Evolutionary conservation across 257 asterid species (phyloP).

Genomic region (Haberlea rhodopensis): DNA sequence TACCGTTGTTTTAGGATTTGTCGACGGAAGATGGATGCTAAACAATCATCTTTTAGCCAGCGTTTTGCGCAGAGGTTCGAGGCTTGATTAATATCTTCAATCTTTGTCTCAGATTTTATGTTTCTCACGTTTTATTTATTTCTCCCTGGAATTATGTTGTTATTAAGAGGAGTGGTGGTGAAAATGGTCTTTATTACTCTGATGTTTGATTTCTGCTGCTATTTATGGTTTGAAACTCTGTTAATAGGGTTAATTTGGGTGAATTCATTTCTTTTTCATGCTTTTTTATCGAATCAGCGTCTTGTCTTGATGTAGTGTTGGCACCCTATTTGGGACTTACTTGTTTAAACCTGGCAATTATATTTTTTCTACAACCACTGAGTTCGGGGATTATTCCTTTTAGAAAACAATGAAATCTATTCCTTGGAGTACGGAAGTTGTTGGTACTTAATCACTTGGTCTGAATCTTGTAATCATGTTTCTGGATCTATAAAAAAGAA

Average conservation of each 20-base stretch:
- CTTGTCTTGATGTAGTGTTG: too few species aligned
- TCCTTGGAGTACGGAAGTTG: too few species aligned
- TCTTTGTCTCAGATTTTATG: not conserved
- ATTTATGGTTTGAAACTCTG: not conserved
- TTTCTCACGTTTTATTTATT: not conserved
- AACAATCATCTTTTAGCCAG: not conserved
- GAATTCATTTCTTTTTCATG: not conserved
- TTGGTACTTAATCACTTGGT: too few species aligned
- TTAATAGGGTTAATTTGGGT: not conserved
- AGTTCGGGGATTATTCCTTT: too few species aligned
- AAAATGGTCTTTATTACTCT: not conserved
- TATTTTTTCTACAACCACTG: not conserved
- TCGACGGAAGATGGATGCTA: not conserved
- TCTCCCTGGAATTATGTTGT: not conserved
- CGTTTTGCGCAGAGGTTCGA: not conserved
- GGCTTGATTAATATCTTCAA: not conserved
- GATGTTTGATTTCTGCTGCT: not conserved
- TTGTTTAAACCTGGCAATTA: not conserved
- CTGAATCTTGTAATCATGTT: too few species aligned
- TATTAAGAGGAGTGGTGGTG: not conserved
- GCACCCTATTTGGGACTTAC: too few species aligned
- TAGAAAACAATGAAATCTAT: too few species aligned
- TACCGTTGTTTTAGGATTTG: too few species aligned
- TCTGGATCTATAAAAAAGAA: too few species aligned
- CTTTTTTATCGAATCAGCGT: not conserved